Conservation (phyloP, 345 rosid genomes). For the Gossypium rotundifolium region DNA sequence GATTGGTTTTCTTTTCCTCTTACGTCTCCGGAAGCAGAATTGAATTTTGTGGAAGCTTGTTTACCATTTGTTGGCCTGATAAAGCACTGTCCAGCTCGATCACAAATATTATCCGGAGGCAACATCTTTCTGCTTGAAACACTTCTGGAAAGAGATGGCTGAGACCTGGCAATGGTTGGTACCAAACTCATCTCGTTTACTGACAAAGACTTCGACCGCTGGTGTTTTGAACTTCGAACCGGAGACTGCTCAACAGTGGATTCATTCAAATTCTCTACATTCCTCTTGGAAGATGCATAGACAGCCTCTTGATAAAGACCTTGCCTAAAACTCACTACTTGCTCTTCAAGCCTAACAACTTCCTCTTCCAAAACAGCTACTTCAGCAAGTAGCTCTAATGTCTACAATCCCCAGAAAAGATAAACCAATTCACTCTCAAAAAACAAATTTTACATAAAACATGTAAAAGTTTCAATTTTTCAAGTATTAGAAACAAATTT, state of each 20-base stretch:
- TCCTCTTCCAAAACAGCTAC: constrained; percentile 98
- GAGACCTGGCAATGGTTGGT: constrained; percentile 34
- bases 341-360: constrained; percentile 89
- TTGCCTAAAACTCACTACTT: constrained; percentile 82
- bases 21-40: constrained; percentile 31
- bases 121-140: constrained; percentile 57
- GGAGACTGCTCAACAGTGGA: constrained; percentile 35
- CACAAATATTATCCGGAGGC: constrained; percentile 33
- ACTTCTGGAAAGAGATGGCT: constrained; percentile 56
- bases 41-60: constrained; percentile 32
- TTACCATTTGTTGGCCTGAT: constrained; percentile 38
- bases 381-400: constrained; percentile 93
- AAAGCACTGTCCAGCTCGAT: constrained; percentile 26
- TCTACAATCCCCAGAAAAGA: constrained; percentile 35
- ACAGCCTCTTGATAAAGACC: constrained; percentile 84
- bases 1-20: constrained; percentile 65
- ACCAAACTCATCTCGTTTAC: constrained; percentile 49
- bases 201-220: constrained; percentile 68
- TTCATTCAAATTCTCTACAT: constrained; percentile 41
- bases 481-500: background rate
- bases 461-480: background rate
- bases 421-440: constrained; percentile 8
- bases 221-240: constrained; percentile 47
- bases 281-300: constrained; percentile 59
- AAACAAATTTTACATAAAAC: constrained; percentile 8